Evolutionary conservation across 1,139 yeast species (phyloP).

Genomic region (Eremothecium sinecaudum): DNA sequence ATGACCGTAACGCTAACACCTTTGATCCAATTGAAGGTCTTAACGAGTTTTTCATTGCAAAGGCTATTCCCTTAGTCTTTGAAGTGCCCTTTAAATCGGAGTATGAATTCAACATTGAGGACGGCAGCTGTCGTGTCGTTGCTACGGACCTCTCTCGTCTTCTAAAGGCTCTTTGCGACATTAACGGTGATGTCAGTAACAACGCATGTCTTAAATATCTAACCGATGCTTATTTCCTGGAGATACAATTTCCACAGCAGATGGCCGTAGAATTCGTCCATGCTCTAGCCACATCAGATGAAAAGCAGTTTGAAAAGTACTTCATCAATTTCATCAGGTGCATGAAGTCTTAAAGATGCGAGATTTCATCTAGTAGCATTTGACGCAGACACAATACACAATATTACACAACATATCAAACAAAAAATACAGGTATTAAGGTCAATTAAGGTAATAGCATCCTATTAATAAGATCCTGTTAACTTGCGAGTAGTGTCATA

Average conservation of each 20-base stretch:
- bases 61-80: constrained; percentile 59
- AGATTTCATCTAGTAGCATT: no score
- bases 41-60: constrained; percentile 58
- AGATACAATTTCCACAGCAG: constrained; percentile 51
- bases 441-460: no score
- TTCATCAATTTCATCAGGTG: constrained; percentile 49
- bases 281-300: constrained; percentile 44
- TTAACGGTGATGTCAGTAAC: constrained; percentile 24
- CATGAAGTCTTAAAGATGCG: constrained; percentile 18
- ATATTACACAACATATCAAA: no score
- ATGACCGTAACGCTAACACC: constrained; percentile 45
- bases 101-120: constrained; percentile 52
- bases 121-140: constrained; percentile 67
- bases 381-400: no score
- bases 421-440: no score
- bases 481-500: no score
- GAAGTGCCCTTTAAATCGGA: constrained; percentile 70
- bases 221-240: constrained; percentile 43
- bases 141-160: constrained; percentile 68
- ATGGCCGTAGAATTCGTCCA: constrained; percentile 49
- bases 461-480: no score
- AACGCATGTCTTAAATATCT: constrained; percentile 42
- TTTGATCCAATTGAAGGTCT: constrained; percentile 58
- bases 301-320: constrained; percentile 56
- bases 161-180: constrained; percentile 49